A percentile compares a stretch with the other conserved stretches of the same genome.
These are phyloP conservation scores for Kluyveromyces siamensis DNA, from an alignment of 805 yeast species.

Conservation along the genomic window DNA sequence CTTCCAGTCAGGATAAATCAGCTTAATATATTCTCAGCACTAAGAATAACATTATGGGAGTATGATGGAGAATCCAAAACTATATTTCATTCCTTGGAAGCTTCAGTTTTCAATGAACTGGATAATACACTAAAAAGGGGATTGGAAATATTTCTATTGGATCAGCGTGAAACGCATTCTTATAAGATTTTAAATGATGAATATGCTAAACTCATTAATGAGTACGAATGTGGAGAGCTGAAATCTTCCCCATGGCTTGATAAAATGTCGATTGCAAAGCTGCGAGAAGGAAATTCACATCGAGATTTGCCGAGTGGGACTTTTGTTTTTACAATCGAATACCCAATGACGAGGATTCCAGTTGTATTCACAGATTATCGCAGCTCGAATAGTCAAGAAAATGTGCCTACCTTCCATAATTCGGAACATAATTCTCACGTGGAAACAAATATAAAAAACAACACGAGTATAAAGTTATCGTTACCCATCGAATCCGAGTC, in stretches of 20 bases:
- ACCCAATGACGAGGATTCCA: slow-evolving; percentile 62
- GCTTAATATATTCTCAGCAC: slow-evolving; percentile 50
- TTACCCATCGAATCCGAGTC: slow-evolving; percentile 23
- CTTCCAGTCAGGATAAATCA: slow-evolving; percentile 68
- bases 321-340: slow-evolving; percentile 41
- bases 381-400: slow-evolving; percentile 26
- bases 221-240: slow-evolving; percentile 61
- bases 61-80: slow-evolving; percentile 44
- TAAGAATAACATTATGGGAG: slow-evolving; percentile 62
- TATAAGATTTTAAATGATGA: slow-evolving; percentile 18
- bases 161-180: slow-evolving; percentile 26
- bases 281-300: slow-evolving; percentile 25
- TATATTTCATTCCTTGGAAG: slow-evolving; percentile 52
- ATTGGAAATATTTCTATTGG: slow-evolving; percentile 45
- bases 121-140: slow-evolving; percentile 64
- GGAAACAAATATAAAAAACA: slow-evolving; percentile 19
- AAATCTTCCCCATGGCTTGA: slow-evolving; percentile 67
- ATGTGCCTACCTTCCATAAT: slow-evolving; percentile 33
- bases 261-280: slow-evolving; percentile 45
- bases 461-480: slow-evolving; percentile 23
- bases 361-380: slow-evolving; percentile 57
- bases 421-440: slow-evolving; percentile 34
- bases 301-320: slow-evolving; percentile 17
- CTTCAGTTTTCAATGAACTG: slow-evolving; percentile 47
- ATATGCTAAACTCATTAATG: slow-evolving; percentile 46